Base-by-base conservation (phyloP, 1,284 basidiomycete genomes). In the Papiliotrema flavescens region DNA sequence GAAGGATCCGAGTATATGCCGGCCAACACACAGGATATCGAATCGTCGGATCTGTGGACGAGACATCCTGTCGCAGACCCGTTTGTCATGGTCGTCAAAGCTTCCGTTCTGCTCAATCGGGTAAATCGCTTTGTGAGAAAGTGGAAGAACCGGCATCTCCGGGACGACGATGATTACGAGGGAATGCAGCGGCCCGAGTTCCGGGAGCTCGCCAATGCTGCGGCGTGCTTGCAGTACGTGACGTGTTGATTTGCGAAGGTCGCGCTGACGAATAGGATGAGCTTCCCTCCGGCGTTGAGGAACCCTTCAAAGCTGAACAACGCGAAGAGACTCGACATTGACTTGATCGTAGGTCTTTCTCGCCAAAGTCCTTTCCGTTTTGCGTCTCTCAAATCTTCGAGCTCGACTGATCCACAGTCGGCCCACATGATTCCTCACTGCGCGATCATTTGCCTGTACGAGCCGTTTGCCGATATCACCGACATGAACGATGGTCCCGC, bases 171-270 rank as follows among this genome's bases (percentile, higher is more conserved):
- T 57, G 73, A 75, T 59, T 56, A 67, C 5, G 68, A 71, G 19
- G 73, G 73, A 4, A 66, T 74, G 66, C 60, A 69, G 24, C 63
- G 64, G 24, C 65, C 73, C n/a, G 75, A 76, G 51, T 73, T 73
- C 53, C 63, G 64, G 28, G 71, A 75, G 49, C 55, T 75, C 22
- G 73, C 73, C 17, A 73, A 75, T 61, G 58, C 68, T 13, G 67
- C 70, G 36, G 65, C 67, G 17, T 71, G 70, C 43, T 61, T 75
- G 42, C 71, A 74, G 68, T 70, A 32, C 47, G 63, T 62, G 13
- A n/a, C 17, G 24, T 39, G 14, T 45, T 32, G 32, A 3, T 26
- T 46, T 22, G 14, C 11, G 24, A 26, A 15, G 22, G 42, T 34
- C 17, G 37, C n/a, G 39, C 51, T 63, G 46, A 63, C 20, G 28